Evolutionary conservation across 164 flowering plant species (phyloP), one percentile per base, ranked within the genome.

Genomic region (Magnolia officinalis): DNA sequence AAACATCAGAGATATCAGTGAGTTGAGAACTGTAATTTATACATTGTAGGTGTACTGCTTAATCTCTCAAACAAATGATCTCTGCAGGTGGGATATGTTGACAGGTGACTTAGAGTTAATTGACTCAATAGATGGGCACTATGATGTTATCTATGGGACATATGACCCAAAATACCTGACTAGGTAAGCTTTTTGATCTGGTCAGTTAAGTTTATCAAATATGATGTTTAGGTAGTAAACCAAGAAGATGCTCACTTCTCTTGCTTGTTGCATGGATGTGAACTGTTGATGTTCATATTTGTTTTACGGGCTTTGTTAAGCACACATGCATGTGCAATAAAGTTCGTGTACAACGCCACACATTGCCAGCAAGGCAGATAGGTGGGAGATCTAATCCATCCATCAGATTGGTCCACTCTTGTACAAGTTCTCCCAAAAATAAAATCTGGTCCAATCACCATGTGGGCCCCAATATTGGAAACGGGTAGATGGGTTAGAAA

Each of bases 81-180:
- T 79, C 79, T 81, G 75, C 95, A 96, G 99, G 90, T 96, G 99
- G 99, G 98, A 96, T 83, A 82, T 86, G 79, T 71, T 96, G 82
- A 94, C 93, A 29, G 86, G 90, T 77, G 97, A 96, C 83, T 81
- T 94, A 74, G 93, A 96, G 84, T 80, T 94, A 51, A 71, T 94
- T 70, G 96, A 92, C 76, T 89, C 95, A 55, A 69, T 86, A 66
- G 85, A 92, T 86, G 97, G 98, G 68, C 92, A 93, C 79, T 88
- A 80, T 83, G 97, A 93, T 85, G 87, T 91, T 79, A 86, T 93
- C 23, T 91, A 91, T 83, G 95, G 96, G 65, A 88, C 89, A 76
- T 90, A 78, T 82, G 90, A 90, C 71, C 87, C 95, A 50, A 93
- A 88, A 73, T 85, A 87, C 83, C 79, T 86, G 52, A 80, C 89